phyloP scores from a whole-genome alignment of 345 rosid genomes.

The Xanthoceras sorbifolium region DNA sequence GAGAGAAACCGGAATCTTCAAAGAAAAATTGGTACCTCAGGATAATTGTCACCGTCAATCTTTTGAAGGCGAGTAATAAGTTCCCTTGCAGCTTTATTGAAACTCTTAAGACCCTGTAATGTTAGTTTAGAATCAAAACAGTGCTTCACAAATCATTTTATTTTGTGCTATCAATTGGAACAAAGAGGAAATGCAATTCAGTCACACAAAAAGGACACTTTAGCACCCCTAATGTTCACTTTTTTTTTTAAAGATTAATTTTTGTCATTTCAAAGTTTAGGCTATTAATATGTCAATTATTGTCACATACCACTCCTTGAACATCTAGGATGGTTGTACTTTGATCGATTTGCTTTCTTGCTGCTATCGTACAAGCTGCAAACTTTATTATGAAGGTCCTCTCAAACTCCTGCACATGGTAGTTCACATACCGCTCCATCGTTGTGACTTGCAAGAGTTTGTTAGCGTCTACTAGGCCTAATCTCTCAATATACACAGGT shows the following conservation, averaged over 20 bases:
- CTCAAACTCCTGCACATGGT: slow-evolving; percentile 95
- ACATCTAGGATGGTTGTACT: slow-evolving; percentile 97
- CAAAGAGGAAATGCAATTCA: not conserved
- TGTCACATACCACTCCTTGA: slow-evolving; percentile 89
- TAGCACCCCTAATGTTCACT: too few species aligned
- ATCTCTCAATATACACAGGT: slow-evolving; percentile 89
- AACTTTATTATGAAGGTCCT: slow-evolving; percentile 74
- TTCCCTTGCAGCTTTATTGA: slow-evolving; percentile 92
- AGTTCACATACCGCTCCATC: slow-evolving; percentile 86
- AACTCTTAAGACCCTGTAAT: slow-evolving; percentile 80
- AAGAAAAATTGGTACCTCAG: slow-evolving; percentile 87
- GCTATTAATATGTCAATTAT: not conserved
- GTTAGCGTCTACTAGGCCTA: slow-evolving; percentile 79
- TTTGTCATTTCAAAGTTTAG: not conserved
- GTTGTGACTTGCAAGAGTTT: slow-evolving; percentile 94
- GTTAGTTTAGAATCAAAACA: slow-evolving; percentile 6
- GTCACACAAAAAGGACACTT: not conserved
- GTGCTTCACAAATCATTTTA: not conserved
- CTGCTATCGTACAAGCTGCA: slow-evolving; percentile 90
- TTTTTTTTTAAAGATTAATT: not conserved
- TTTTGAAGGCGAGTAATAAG: slow-evolving; percentile 78
- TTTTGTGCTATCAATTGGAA: too few species aligned
- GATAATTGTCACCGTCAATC: slow-evolving; percentile 92
- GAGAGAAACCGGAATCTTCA: too few species aligned
- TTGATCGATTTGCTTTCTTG: slow-evolving; percentile 85